Evolutionary conservation across 768 basidiomycete species (phyloP), one percentile per base, ranked within the genome.

Genomic region (Cystobasidium ongulense): DNA sequence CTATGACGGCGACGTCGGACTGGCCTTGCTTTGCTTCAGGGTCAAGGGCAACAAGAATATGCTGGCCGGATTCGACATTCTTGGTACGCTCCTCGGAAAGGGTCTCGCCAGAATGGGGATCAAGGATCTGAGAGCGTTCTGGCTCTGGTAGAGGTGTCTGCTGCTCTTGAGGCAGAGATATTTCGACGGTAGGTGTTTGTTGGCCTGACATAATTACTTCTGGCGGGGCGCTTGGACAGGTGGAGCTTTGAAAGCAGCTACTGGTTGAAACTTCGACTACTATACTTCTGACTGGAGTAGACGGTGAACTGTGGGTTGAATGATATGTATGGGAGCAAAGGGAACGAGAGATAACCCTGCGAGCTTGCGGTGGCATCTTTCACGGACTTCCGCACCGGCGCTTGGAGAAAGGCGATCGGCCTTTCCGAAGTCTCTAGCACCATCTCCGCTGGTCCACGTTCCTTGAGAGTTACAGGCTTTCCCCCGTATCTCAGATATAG

Each of bases 81-180:
- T 50, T 10, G 21, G 38, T 43, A 17, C 10, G 5, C 11, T 8
- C 23, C 41, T 46, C 63, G 63, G 63, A 35, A 15, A 41, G 33
- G 1, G 33, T 64, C 38, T 67, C 46, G 27, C 65, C 65, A 39
- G 65, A 43, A 18, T 46, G 38, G 1, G 65, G 65, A 31, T 67
- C 65, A 1, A 67, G 18, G 39, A 67, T 29, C 17, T 43, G 39
- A 27, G 65, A 67, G 2, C 65, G n/a, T 17, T 67, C 65, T 31
- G 46, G 38, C 25, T 43, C 43, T 39, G 65, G 65, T 21, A 67
- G 46, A 52, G 65, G 65, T 3, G 65, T 43, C 38, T 67, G 65
- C 65, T 43, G 65, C 29, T 67, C 65, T 59, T 59, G 57, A 4
- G 57, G 57, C 11, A 59, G 57, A 17, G 25, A 27, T 13, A 59